Percentiles rank a stretch among this genome's conserved stretches.
These are phyloP conservation scores for Nakaseomyces uthaithaninus DNA, from an alignment of 1,139 yeast genomes.

Conservation along the genomic window DNA sequence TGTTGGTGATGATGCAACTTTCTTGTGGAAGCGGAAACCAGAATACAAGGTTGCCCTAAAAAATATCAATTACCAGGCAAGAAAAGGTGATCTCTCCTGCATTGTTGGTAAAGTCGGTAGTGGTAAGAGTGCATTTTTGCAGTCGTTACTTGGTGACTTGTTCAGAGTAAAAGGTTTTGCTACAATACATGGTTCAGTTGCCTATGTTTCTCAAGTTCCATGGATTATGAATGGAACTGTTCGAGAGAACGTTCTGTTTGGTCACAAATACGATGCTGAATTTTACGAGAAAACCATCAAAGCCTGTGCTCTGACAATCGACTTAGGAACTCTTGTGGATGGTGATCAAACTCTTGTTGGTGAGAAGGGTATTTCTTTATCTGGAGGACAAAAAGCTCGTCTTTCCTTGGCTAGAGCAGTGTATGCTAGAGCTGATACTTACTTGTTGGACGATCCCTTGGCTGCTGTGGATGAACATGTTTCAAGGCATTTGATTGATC, in stretches of 20 bases:
- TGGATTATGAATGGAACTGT: constrained; percentile 96
- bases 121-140: constrained; percentile 84
- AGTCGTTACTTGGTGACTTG: constrained; percentile 78
- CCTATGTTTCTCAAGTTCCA: constrained; percentile 88
- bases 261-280: constrained; percentile 71
- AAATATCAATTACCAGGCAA: constrained; percentile 58
- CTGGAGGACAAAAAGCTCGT: constrained; percentile 98
- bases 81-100: constrained; percentile 77
- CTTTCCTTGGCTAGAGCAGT: constrained; percentile 90
- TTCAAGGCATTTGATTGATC: constrained; percentile 71
- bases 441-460: constrained; percentile 83
- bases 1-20: constrained; percentile 61
- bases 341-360: constrained; percentile 93
- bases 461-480: constrained; percentile 96
- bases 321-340: constrained; percentile 68
- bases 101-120: constrained; percentile 89
- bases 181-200: constrained; percentile 65
- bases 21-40: constrained; percentile 80
- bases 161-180: constrained; percentile 73
- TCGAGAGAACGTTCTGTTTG: constrained; percentile 82
- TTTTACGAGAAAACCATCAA: constrained; percentile 71
- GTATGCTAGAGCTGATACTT: constrained; percentile 87
- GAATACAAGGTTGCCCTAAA: constrained; percentile 71
- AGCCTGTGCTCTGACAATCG: constrained; percentile 85
- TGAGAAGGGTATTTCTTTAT: constrained; percentile 90